These are phyloP conservation scores for Dendrothele bispora DNA, from an alignment of 768 basidiomycete species.

Conservation along the genomic window DNA sequence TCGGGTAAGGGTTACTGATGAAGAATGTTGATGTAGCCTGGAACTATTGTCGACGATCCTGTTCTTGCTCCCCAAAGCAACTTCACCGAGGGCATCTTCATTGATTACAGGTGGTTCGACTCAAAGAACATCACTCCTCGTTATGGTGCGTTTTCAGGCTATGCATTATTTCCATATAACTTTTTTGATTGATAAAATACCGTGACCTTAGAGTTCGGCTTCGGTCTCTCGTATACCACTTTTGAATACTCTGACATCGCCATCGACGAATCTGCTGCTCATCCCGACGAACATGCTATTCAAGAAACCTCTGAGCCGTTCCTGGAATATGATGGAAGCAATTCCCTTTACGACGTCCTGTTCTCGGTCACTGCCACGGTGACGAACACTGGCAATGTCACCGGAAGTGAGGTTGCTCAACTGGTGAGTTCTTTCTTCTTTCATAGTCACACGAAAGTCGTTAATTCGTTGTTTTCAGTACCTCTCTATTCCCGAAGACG, in stretches of 20 bases:
- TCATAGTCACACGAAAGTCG: neutral
- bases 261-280: neutral
- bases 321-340: neutral
- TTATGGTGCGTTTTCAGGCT: constrained; percentile 11
- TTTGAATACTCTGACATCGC: constrained; percentile 42
- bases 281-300: neutral
- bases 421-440: constrained; percentile 17
- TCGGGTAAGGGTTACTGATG: neutral
- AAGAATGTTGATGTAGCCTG: neutral
- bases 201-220: constrained; percentile 66
- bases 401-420: constrained; percentile 27
- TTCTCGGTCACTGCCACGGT: neutral
- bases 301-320: neutral
- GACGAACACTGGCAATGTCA: constrained; percentile 5
- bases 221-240: constrained; percentile 49
- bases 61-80: constrained; percentile 1
- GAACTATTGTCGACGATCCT: neutral
- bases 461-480: constrained; percentile 1
- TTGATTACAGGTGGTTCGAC: constrained; percentile 18
- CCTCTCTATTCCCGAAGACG: constrained; percentile 15
- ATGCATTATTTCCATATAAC: too few relatives aligned
- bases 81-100: constrained; percentile 10
- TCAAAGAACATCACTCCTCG: constrained; percentile 25
- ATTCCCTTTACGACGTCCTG: constrained; percentile 3
- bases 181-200: constrained; percentile 44